Base-by-base conservation (phyloP, 2,329 filamentous ascomycete genomes). In the Pseudogymnoascus sp. region DNA sequence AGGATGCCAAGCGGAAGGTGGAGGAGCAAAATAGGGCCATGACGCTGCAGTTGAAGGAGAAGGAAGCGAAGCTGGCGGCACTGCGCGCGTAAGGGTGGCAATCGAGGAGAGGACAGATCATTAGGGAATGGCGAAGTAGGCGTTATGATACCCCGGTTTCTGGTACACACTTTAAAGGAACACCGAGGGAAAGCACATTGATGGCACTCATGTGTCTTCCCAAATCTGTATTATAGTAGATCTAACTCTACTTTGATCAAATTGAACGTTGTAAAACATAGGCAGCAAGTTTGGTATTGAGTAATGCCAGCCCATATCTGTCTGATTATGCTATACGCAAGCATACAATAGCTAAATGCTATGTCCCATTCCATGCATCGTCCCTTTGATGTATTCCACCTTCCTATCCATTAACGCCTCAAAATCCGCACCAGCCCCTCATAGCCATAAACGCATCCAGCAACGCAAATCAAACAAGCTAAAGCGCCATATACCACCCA, bases 1-100 rank as follows among this genome's bases (percentile, higher is more conserved):
- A 79, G 66, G 87, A 87, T 64, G 89, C 89, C 62, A 78, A 86
- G 71, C 80, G 81, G 62, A 83, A 86, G 71, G 83, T 90, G 43
- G 79, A 83, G 62, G 80, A 83, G 62, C 58, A 60, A 41, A 60
- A 60, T 25, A 38, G 58, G 21, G 35, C 33, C 6, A 84, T 88
- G 72, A 79, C 80, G 59, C 80, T 79, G 71, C 81, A 78, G 70
- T 81, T 87, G 66, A 82, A 83, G 67, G 81, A 79, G 66, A 80
- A 84, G 75, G 80, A 88, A 63, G 85, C 84, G 73, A 78, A 81
- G 61, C 88, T 89, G 75, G 88, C 88, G 60, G 60, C 60, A 33
- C 35, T 60, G 35, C 49, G 49, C 28, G 49, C 49, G 7, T 55
- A 14, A 33, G 45, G 23, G 23, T 31, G 45, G 23, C 14, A 49